These are phyloP conservation scores for Takashimella koratensis DNA, from an alignment of 1,284 basidiomycete species.

Conservation along the genomic window DNA sequence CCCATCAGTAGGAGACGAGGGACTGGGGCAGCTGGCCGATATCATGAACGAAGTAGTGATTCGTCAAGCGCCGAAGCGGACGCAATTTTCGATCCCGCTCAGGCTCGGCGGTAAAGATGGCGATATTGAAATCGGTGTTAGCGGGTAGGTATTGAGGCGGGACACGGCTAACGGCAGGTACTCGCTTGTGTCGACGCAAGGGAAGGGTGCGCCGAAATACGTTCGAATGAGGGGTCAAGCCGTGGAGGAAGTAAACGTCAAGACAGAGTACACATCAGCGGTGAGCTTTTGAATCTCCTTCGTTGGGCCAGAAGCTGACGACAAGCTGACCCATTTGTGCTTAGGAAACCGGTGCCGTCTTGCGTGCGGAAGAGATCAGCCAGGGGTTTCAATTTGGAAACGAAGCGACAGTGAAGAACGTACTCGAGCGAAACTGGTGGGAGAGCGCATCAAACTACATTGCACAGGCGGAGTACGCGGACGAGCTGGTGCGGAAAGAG, in stretches of 20 bases:
- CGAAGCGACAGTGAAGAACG: constrained; percentile 36
- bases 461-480: constrained; percentile 24
- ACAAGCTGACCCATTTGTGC: background rate
- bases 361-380: constrained; percentile 39
- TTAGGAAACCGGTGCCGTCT: constrained; percentile 44
- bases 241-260: constrained; percentile 67
- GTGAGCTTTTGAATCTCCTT: constrained; percentile 49
- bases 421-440: constrained; percentile 45
- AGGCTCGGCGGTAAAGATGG: constrained; percentile 61
- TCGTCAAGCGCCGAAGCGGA: constrained; percentile 82
- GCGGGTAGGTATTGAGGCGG: constrained; percentile 71
- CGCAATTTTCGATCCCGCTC: constrained; percentile 76
- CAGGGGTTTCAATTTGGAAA: constrained; percentile 45
- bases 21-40: constrained; percentile 58
- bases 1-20: constrained; percentile 54
- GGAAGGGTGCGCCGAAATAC: constrained; percentile 71
- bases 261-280: constrained; percentile 73
- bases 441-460: constrained; percentile 23
- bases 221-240: constrained; percentile 73
- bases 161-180: constrained; percentile 58
- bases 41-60: constrained; percentile 64
- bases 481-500: constrained; percentile 26
- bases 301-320: background rate
- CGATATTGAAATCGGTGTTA: constrained; percentile 80
- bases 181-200: constrained; percentile 77